A percentile compares a stretch with the other conserved stretches of the same genome.
phyloP scores from a whole-genome alignment of 768 basidiomycete genomes.

The Macrocybe gigantea region DNA sequence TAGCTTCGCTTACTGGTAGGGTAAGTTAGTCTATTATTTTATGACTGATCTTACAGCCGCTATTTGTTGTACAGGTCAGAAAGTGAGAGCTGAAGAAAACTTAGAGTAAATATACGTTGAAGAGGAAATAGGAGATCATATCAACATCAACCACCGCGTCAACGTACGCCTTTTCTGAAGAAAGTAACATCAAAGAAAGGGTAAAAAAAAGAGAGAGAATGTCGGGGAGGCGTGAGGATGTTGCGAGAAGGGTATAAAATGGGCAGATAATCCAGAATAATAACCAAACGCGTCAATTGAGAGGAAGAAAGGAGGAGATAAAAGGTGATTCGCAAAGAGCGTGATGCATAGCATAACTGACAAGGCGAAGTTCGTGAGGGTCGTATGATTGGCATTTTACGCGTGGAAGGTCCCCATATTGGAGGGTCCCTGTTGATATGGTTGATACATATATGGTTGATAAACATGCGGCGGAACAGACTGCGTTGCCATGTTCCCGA shows the following conservation, averaged over 20 bases:
- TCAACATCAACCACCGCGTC: constrained; percentile 25
- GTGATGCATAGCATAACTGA: constrained; percentile 23
- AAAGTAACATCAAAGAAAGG: no score
- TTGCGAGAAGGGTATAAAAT: constrained; percentile 28
- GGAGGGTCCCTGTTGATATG: constrained; percentile 73
- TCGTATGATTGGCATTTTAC: constrained; percentile 38
- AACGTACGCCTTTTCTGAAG: no score
- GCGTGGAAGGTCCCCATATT: constrained; percentile 77
- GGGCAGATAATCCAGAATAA: constrained; percentile 23
- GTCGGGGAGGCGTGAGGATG: constrained; percentile 9
- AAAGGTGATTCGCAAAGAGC: constrained; percentile 24
- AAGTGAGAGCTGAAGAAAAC: constrained; percentile 17
- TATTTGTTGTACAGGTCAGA: constrained; percentile 42
- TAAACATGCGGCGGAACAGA: constrained; percentile 64
- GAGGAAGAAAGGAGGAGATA: constrained; percentile 21
- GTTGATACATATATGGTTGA: constrained; percentile 79
- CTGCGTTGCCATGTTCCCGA: constrained; percentile 53
- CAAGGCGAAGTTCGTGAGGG: constrained; percentile 31
- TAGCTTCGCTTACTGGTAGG: no score
- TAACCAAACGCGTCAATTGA: constrained; percentile 30
- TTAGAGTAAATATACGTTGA: constrained; percentile 20
- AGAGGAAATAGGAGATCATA: constrained; percentile 28
- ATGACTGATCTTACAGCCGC: constrained; percentile 24
- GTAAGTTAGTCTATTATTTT: constrained; percentile 13
- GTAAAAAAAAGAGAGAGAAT: constrained; percentile 7